phyloP scores from a whole-genome alignment of 768 basidiomycete species.

The Boletus sp. region DNA sequence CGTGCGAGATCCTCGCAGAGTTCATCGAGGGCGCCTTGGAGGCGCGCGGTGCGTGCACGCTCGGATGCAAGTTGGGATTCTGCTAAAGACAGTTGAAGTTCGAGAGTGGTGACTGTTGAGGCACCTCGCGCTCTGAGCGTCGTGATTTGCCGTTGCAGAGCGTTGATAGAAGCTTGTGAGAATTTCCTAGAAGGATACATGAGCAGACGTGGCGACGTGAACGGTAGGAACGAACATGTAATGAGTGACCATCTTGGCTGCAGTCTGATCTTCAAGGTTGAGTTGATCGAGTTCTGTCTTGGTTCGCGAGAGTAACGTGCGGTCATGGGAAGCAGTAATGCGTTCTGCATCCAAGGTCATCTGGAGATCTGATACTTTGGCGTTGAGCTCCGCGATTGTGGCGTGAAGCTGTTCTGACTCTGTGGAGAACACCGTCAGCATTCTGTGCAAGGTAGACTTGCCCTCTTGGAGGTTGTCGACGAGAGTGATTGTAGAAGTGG shows the following conservation, averaged over 20 bases:
- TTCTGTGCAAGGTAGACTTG: conserved; percentile 45
- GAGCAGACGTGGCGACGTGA: background rate
- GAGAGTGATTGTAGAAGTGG: conserved; percentile 23
- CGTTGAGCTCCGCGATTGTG: conserved; percentile 41
- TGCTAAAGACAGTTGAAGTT: conserved; percentile 45
- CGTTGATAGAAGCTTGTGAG: conserved; percentile 69
- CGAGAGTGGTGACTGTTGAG: conserved; percentile 56
- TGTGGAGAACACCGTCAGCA: conserved; percentile 47
- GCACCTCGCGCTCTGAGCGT: conserved; percentile 59
- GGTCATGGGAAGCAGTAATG: conserved; percentile 40
- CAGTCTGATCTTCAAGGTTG: conserved; percentile 64
- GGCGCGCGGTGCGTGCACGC: conserved; percentile 40
- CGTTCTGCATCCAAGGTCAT: conserved; percentile 46
- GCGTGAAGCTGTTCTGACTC: conserved; percentile 46
- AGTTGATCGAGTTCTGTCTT: conserved; percentile 53
- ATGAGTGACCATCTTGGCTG: conserved; percentile 78
- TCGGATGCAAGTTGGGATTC: conserved; percentile 44
- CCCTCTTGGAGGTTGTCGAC: conserved; percentile 44
- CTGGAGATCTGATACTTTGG: conserved; percentile 42
- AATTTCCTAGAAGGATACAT: conserved; percentile 57
- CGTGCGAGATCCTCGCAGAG: conserved; percentile 66
- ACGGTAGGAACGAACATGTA: conserved; percentile 62
- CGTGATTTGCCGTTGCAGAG: conserved; percentile 58
- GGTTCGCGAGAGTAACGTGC: conserved; percentile 42
- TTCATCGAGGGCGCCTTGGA: conserved; percentile 65